Evolutionary conservation across 2,329 filamentous ascomycete genomes (phyloP).

Genomic region (Lecanosticta acicola): DNA sequence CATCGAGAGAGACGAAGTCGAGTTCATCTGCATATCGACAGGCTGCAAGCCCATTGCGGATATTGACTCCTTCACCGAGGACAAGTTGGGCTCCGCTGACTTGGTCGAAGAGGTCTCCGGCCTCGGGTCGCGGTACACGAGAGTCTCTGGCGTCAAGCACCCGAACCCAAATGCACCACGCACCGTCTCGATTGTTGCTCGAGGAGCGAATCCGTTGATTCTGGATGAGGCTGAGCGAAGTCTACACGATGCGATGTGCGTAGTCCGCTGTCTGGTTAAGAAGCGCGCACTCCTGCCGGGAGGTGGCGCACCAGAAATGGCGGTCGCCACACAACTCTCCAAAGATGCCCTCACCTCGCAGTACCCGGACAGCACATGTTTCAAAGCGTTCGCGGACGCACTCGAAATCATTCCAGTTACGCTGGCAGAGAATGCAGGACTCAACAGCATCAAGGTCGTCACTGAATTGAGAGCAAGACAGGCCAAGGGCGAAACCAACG

Average conservation of each 20-base stretch:
- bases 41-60: conserved; percentile 99
- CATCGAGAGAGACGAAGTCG: conserved; percentile 96
- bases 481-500: conserved; percentile 90
- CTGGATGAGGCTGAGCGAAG: conserved; percentile 95
- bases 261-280: conserved; percentile 95
- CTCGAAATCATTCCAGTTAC: conserved; percentile 97
- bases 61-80: conserved; percentile 96
- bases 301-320: conserved; percentile 92
- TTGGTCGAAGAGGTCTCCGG: conserved; percentile 87
- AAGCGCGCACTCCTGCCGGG: conserved; percentile 99
- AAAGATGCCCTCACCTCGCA: conserved; percentile 75
- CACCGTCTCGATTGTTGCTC: conserved; percentile 90
- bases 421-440: conserved; percentile 89
- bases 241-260: conserved; percentile 94
- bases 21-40: conserved; percentile 98
- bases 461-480: conserved; percentile 92
- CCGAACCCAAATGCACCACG: conserved; percentile 55
- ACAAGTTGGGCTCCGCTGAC: conserved; percentile 92
- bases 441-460: conserved; percentile 98
- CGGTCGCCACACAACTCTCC: conserved; percentile 81
- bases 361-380: conserved; percentile 95
- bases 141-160: conserved; percentile 84
- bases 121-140: conserved; percentile 85
- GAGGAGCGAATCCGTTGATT: conserved; percentile 89
- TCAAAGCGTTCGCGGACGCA: conserved; percentile 96